Evolutionary conservation across 75 land plant species (phyloP).

Genomic region (Picea sitchensis): DNA sequence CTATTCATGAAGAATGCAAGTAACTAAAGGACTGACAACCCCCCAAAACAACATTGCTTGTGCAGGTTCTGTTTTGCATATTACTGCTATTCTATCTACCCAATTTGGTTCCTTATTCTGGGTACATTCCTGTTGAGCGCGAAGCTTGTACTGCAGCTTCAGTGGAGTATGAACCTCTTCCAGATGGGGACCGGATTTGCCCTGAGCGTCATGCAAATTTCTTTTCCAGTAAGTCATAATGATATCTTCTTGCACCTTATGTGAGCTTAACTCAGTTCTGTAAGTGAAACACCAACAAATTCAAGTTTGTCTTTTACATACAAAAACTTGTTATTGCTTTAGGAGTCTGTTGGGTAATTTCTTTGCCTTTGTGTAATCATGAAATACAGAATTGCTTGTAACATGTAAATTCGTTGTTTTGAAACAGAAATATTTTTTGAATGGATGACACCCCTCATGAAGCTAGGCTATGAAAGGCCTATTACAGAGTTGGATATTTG

Average conservation of each 20-base stretch:
- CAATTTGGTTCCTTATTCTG: conserved; percentile 58
- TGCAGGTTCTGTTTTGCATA: conserved; percentile 64
- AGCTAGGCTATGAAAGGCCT: conserved; percentile 67
- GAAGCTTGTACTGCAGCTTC: conserved; percentile 24
- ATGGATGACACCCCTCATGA: conserved; percentile 98
- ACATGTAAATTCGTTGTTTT: neutral
- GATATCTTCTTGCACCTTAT: neutral
- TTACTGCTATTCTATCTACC: conserved; percentile 67
- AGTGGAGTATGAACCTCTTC: conserved; percentile 67
- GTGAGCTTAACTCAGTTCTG: neutral
- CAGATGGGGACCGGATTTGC: conserved; percentile 72
- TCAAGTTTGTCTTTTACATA: neutral
- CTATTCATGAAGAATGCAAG: neutral
- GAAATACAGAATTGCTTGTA: neutral
- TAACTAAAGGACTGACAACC: neutral
- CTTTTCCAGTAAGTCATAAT: conserved; percentile 55
- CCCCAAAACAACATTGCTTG: neutral
- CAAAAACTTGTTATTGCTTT: neutral
- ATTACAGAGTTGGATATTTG: conserved; percentile 86
- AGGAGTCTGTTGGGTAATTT: neutral
- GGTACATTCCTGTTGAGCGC: conserved; percentile 43
- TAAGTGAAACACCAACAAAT: neutral
- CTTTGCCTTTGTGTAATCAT: neutral
- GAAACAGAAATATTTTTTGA: conserved; percentile 48
- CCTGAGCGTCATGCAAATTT: conserved; percentile 87